Evolutionary conservation across 139 green algal genomes (phyloP), one percentile per base, ranked within the genome.

Genomic region (Chlorella sp.): DNA sequence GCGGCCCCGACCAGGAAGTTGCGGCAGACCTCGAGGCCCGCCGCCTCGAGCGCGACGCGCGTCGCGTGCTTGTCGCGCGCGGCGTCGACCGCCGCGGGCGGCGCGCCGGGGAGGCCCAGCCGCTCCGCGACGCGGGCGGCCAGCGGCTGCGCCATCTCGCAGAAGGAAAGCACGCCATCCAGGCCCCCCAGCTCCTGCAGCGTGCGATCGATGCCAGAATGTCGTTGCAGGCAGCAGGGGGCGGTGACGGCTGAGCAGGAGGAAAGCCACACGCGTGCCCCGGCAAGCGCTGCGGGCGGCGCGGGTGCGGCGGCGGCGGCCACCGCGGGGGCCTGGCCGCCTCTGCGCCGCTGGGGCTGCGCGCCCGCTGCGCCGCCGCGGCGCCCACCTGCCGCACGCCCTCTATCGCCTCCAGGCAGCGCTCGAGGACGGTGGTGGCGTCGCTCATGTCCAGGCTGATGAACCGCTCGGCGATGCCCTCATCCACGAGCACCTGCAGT

Each of bases 131-230:
- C 86, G 46, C 93, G 86, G 2, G 82, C 56, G 31, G 93, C 91
- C 66, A 97, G 83, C 23, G 93, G 91, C 77, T 95, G 85, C 2
- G 93, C 93, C 77, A 97, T 87, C 82, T 97, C 93, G 53, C 88
- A 96, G 76, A 97, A 97, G 65, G 89, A 97, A 73, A 79, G 82
- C 17, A 97, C 73, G 56, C 93, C 93, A 72, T 97, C 93, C 56
- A 97, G 66, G 50, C 92, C 84, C 3, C 90, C 91, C 8, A 95
- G 43, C 35, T 89, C 84, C 79, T 86, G 60, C 8, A 11, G 31
- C 19, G 36, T 25, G 60, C 31, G 60, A 55, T n/a, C n/a, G n/a
- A n/a, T n/a, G n/a, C n/a, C n/a, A n/a, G n/a, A n/a, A n/a, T n/a
- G n/a, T n/a, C n/a, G n/a, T n/a, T n/a, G n/a, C n/a, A n/a, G n/a